A percentile compares a stretch with the other conserved stretches of the same genome.
Evolutionary conservation across 1,139 yeast genomes (phyloP).

Genomic region (Kluyveromyces sp.): DNA sequence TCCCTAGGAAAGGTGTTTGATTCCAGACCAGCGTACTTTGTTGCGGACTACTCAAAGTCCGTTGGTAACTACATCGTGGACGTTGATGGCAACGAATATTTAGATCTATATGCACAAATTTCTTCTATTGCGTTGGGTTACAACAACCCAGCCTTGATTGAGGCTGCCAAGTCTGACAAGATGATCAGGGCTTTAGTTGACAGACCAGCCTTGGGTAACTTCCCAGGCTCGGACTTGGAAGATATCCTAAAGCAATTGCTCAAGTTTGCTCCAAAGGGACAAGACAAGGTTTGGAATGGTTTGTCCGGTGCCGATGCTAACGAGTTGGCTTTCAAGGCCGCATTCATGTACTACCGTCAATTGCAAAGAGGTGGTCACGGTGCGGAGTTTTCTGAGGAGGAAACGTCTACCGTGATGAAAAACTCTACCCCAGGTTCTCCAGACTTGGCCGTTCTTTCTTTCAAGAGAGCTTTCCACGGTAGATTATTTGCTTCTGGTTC

Average conservation of each 20-base stretch:
- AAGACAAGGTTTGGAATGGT: slow-evolving; percentile 59
- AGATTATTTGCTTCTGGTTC: slow-evolving; percentile 68
- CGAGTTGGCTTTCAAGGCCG: slow-evolving; percentile 72
- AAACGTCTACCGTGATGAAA: slow-evolving; percentile 54
- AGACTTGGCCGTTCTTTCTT: slow-evolving; percentile 57
- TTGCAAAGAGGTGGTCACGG: slow-evolving; percentile 44
- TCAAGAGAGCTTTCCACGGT: slow-evolving; percentile 69
- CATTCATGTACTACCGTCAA: slow-evolving; percentile 64
- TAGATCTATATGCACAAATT: slow-evolving; percentile 67
- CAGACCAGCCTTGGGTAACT: slow-evolving; percentile 71
- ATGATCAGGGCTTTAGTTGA: slow-evolving; percentile 62
- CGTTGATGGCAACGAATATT: slow-evolving; percentile 56
- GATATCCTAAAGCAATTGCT: slow-evolving; percentile 48
- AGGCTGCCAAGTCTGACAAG: slow-evolving; percentile 54
- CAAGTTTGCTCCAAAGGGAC: slow-evolving; percentile 65
- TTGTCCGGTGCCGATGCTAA: slow-evolving; percentile 71
- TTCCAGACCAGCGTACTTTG: slow-evolving; percentile 60
- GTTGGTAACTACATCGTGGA: slow-evolving; percentile 65
- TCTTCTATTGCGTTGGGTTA: slow-evolving; percentile 70
- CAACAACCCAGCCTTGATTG: slow-evolving; percentile 61
- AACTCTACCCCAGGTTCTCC: slow-evolving; percentile 64
- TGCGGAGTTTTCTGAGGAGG: slow-evolving; percentile 47
- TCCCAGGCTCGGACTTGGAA: slow-evolving; percentile 52
- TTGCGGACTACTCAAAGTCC: slow-evolving; percentile 58
- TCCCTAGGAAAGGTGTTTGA: slow-evolving; percentile 53